These are phyloP conservation scores for Streptanthus diversifolius DNA, from an alignment of 345 rosid genomes.

Conservation along the genomic window DNA sequence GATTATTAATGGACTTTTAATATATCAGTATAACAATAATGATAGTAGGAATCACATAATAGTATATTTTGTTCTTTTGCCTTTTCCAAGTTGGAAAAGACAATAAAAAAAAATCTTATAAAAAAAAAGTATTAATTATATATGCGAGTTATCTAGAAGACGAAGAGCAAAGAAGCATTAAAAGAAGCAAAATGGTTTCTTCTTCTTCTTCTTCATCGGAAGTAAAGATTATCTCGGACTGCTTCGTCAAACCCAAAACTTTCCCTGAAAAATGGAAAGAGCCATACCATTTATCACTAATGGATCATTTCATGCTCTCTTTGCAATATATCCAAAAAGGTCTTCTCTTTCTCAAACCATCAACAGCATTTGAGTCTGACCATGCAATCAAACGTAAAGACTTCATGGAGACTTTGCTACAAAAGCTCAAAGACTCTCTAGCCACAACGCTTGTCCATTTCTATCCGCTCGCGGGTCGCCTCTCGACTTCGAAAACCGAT, in stretches of 20 bases:
- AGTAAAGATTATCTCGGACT: conserved; percentile 45
- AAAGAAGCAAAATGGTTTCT: conserved; percentile 5
- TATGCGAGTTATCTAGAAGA: no score
- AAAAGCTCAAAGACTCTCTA: conserved; percentile 50
- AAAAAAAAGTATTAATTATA: no score
- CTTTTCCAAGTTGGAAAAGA: no score
- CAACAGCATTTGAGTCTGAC: background rate
- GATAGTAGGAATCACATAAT: no score
- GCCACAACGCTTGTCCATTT: conserved; percentile 55
- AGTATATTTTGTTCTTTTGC: no score
- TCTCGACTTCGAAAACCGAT: conserved; percentile 24
- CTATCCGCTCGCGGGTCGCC: conserved; percentile 68
- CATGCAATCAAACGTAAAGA: background rate
- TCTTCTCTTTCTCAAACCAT: conserved; percentile 52
- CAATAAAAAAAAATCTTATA: no score
- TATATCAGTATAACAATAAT: no score
- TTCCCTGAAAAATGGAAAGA: conserved; percentile 36
- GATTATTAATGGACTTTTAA: no score
- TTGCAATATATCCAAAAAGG: conserved; percentile 65
- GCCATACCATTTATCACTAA: conserved; percentile 44
- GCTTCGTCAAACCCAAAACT: conserved; percentile 51
- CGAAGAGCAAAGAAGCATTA: background rate
- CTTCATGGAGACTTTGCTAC: conserved; percentile 41
- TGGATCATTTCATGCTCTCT: conserved; percentile 55
- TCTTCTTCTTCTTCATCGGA: conserved; percentile 4